Evolutionary conservation across 129 eudicot genomes (phyloP).

Genomic region (Flaveria sonorensis): DNA sequence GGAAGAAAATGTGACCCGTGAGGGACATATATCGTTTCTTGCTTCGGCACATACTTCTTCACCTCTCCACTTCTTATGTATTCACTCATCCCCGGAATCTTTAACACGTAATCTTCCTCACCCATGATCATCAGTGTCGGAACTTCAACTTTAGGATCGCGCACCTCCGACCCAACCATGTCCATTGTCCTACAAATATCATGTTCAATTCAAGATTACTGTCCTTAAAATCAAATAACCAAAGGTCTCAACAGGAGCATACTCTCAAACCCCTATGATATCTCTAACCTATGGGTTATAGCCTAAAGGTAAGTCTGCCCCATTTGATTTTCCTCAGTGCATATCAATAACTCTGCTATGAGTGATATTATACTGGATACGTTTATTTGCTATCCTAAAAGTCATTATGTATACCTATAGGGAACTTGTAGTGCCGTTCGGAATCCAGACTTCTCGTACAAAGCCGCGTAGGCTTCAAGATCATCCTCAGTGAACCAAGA

Average conservation of each 20-base stretch:
- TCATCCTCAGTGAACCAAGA: constrained; percentile 4
- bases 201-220: background rate
- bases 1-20: constrained; percentile 33
- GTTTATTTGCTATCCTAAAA: too few species aligned
- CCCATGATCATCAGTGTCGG: constrained; percentile 25
- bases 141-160: constrained; percentile 21
- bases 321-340: too few species aligned
- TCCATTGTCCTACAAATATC: constrained; percentile 15
- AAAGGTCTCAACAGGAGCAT: too few species aligned
- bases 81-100: constrained; percentile 27
- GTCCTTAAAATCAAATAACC: background rate
- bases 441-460: constrained; percentile 11
- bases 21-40: constrained; percentile 9
- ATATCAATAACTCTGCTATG: too few species aligned
- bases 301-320: too few species aligned
- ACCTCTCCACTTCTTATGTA: constrained; percentile 30
- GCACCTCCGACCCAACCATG: background rate
- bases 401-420: background rate
- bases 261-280: too few species aligned
- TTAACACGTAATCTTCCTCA: constrained; percentile 23
- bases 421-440: constrained; percentile 16
- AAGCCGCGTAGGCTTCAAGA: background rate
- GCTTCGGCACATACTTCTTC: constrained; percentile 26
- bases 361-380: too few species aligned
- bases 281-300: too few species aligned